phyloP scores from a whole-genome alignment of 2,329 filamentous ascomycete genomes.

The Hymenoscyphus salicellus region DNA sequence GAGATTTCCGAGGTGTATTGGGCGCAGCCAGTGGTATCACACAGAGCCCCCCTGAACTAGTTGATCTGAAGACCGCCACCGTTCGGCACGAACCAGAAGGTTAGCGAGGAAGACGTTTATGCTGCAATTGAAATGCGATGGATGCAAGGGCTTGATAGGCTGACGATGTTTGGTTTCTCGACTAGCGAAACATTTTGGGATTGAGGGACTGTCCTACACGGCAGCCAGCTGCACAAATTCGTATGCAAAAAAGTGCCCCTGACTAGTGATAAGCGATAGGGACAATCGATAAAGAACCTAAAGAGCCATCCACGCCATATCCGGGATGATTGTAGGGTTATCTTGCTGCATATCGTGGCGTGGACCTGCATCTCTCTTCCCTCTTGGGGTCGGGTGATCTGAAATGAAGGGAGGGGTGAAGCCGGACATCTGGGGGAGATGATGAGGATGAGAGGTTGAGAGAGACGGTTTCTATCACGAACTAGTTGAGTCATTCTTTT shows the following conservation, averaged over 20 bases:
- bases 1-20: background rate
- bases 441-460: background rate
- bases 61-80: background rate
- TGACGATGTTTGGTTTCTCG: constrained; percentile 1
- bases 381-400: background rate
- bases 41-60: background rate
- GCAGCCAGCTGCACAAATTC: background rate
- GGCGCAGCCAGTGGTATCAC: background rate
- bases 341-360: background rate
- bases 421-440: background rate
- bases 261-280: constrained; percentile 6
- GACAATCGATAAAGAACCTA: background rate
- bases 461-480: background rate
- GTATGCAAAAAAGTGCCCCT: background rate
- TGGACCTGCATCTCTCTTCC: background rate
- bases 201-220: background rate
- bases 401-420: background rate
- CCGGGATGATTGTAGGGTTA: background rate
- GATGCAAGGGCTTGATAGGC: background rate
- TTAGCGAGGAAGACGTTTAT: background rate
- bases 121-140: background rate
- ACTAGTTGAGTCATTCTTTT: background rate
- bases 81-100: background rate
- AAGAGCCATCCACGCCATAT: background rate
- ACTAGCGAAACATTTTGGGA: constrained; percentile 2